These are phyloP conservation scores for Xanthoconium purpureum DNA, from an alignment of 768 basidiomycete genomes.

Conservation along the genomic window DNA sequence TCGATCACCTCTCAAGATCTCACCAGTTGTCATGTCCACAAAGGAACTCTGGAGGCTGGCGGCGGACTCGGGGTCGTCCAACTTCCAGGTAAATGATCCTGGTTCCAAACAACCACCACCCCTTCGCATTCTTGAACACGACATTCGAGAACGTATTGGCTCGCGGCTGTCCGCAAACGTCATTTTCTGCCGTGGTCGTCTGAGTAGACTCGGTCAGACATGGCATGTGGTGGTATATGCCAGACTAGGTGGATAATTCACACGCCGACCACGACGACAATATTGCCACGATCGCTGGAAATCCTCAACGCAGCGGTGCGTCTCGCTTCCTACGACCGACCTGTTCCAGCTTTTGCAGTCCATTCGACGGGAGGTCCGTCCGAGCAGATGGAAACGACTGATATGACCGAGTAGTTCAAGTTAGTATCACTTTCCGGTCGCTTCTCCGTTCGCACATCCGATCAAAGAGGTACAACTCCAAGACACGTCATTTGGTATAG, in stretches of 20 bases:
- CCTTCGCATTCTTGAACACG: too few species aligned
- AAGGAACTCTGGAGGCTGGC: too few species aligned
- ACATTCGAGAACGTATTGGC: slow-evolving; percentile 36
- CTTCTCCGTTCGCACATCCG: slow-evolving; percentile 1
- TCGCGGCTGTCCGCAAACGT: slow-evolving; percentile 43
- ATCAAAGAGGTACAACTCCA: background rate
- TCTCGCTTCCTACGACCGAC: slow-evolving; percentile 41
- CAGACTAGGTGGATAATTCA: slow-evolving; percentile 18
- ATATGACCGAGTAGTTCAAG: slow-evolving; percentile 19
- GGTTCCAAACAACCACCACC: too few species aligned
- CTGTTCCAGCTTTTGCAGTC: slow-evolving; percentile 35
- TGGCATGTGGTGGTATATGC: slow-evolving; percentile 34
- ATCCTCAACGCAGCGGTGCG: slow-evolving; percentile 46
- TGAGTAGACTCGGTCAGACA: slow-evolving; percentile 49
- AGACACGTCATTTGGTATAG: background rate
- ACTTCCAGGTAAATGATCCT: too few species aligned
- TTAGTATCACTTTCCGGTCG: slow-evolving; percentile 22
- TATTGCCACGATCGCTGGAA: slow-evolving; percentile 12
- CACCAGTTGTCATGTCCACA: too few species aligned
- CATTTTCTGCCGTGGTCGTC: slow-evolving; percentile 46
- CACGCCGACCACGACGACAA: background rate
- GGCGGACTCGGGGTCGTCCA: too few species aligned
- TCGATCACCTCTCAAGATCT: too few species aligned
- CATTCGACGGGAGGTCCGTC: slow-evolving; percentile 23
- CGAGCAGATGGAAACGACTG: slow-evolving; percentile 12